Conservation (phyloP, 176 grass and related monocot species). For the Musa acuminata region DNA sequence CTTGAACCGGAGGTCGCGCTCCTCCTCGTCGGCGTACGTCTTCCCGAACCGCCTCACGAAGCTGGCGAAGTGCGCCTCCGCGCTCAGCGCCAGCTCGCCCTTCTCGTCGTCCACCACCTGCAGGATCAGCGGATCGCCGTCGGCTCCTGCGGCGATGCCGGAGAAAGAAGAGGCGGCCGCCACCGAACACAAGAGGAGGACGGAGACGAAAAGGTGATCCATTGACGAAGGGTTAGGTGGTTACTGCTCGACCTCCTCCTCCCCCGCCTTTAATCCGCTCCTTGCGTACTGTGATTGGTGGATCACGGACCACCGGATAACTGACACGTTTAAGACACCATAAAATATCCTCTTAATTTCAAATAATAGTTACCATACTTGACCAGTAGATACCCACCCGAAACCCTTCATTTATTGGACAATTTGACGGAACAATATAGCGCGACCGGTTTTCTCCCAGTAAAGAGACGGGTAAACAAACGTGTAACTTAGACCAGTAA, state of each 20-base stretch:
- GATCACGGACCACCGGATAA: not conserved
- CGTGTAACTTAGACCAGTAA: too few relatives aligned
- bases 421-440: too few relatives aligned
- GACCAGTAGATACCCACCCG: too few relatives aligned
- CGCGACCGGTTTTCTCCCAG: too few relatives aligned
- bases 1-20: not conserved
- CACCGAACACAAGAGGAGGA: not conserved
- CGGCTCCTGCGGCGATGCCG: not conserved
- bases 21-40: conserved; percentile 1
- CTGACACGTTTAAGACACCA: not conserved
- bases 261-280: not conserved
- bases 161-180: not conserved
- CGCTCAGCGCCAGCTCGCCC: not conserved
- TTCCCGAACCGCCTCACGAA: conserved; percentile 6
- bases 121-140: not conserved
- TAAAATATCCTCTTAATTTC: not conserved
- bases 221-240: not conserved
- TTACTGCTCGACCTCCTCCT: not conserved
- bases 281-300: not conserved
- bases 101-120: not conserved
- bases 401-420: too few relatives aligned
- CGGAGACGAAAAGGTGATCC: not conserved
- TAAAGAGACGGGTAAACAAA: too few relatives aligned
- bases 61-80: not conserved
- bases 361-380: too few relatives aligned